Conservation (phyloP, 441 rosid species). For the Eruca vesicaria region DNA sequence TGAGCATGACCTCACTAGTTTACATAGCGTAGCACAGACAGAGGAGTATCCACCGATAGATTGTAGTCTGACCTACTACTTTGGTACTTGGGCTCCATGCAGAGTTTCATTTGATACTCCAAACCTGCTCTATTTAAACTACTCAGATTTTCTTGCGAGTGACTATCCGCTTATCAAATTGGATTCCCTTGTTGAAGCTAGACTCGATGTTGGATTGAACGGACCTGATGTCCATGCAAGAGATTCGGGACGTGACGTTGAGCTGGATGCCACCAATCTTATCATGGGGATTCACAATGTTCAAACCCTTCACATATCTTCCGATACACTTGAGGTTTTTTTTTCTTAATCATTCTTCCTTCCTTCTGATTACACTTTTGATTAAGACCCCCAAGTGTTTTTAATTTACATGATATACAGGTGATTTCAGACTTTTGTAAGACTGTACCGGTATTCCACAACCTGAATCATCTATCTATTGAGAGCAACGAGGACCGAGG, state of each 20-base stretch:
- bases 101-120: background rate
- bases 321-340: background rate
- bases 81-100: too few species aligned
- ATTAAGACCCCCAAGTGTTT: too few species aligned
- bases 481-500: background rate
- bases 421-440: background rate
- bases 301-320: conserved; percentile 3
- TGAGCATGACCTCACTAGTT: background rate
- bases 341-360: too few species aligned
- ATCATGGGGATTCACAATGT: conserved; percentile 8
- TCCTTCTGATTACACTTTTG: too few species aligned
- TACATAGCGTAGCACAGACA: too few species aligned
- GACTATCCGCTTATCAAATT: background rate
- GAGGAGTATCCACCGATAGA: too few species aligned
- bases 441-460: background rate
- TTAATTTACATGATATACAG: too few species aligned
- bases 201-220: background rate
- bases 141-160: background rate
- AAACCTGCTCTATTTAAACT: background rate
- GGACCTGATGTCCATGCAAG: background rate
- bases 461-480: background rate
- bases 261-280: background rate
- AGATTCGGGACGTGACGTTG: background rate
- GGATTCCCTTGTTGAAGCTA: background rate
- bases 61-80: too few species aligned